Base-by-base conservation (phyloP, 2,329 filamentous ascomycete species). In the Rhexocercosporidium sp. region DNA sequence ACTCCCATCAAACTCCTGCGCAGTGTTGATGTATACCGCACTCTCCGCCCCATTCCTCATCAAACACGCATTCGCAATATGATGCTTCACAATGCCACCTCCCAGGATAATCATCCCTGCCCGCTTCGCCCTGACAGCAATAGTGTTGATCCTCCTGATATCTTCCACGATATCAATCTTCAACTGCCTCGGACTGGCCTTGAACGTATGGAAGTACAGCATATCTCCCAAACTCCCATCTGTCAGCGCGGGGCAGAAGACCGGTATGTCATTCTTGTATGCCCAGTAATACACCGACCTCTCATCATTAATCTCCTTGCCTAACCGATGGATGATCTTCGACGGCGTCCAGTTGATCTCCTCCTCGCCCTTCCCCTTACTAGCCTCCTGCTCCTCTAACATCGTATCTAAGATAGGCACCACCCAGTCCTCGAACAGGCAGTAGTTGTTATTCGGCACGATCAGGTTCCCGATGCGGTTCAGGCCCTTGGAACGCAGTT, bases 161-260 rank as follows among this genome's bases (percentile, higher is more conserved):
- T 99, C 96, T 76, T 96, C 92, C 25, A 97, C 93, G 66, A 98
- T 93, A 78, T 98, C 96, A 68, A 97, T 88, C 65, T 90, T 88
- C 49, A 99, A 85, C 79, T 95, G 92, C 68, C 83, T 82, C 3
- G 95, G 95, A 1, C 92, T 94, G 0, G 92, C 82, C 78, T 95
- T 96, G 86, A 94, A 99, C 0, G 94, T 97, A 82, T 99, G 95
- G 79, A 99, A 98, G 81, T 97, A 98, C 47, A 99, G 84, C 96
- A 99, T 99, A 79, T 99, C 96, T 5, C 96, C 96, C 22, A 99
- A 81, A 74, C 93, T 97, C 20, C 96, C 96, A 76, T 99, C 96
- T 0, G 96, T 99, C 74, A 99, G 83, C 6, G 96, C 96, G 0
- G 96, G 96, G 77, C 95, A 98, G 83, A 99, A 99, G 18, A 99